Evolutionary conservation across 129 eudicot genomes (phyloP), one percentile per base, ranked within the genome.

Genomic region (Solidago caesia): DNA sequence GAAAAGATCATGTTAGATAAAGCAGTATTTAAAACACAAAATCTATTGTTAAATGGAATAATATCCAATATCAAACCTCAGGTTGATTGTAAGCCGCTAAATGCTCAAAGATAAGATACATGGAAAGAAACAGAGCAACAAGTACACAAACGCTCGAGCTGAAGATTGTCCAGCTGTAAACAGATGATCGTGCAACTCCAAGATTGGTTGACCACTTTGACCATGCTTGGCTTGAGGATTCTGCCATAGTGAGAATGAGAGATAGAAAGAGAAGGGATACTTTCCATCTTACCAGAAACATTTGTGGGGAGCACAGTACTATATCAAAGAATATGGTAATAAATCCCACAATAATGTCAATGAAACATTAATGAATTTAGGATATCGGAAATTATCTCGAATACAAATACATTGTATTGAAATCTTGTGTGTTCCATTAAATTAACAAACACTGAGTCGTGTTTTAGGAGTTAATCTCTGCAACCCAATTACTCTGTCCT

Each of bases 31-130:
- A 16, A 42, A 68, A 41, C 8, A 6, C 26, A 49, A 73, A 70
- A 16, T 45, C 9, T 10, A n/a, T 7, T 67, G n/a, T 67, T 14
- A 8, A 42, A 63, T 48, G 71, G 39, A 16, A 15, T 27, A 13
- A 25, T 7, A 6, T 6, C 11, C 2, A 64, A 47, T 64, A 83
- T 67, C 81, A 16, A 72, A 93, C 98, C 98, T 90, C 97, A 29
- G 98, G 98, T 76, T 90, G 97, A 85, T 93, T 83, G 93, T 90
- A 93, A 29, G 97, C 92, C 25, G 92, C 88, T 76, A 93, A 80
- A 84, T 93, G 98, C 92, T 90, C 97, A 63, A 90, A 86, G 69
- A 90, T 77, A n/a, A 90, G 98, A 83, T 89, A 90, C 71, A 85
- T 77, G 65, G 97, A 88, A 43, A 93, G 85, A 76, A 93, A 73